These are phyloP conservation scores for Chaetothyriales sp. DNA, from an alignment of 2,329 filamentous ascomycete species.

Conservation along the genomic window DNA sequence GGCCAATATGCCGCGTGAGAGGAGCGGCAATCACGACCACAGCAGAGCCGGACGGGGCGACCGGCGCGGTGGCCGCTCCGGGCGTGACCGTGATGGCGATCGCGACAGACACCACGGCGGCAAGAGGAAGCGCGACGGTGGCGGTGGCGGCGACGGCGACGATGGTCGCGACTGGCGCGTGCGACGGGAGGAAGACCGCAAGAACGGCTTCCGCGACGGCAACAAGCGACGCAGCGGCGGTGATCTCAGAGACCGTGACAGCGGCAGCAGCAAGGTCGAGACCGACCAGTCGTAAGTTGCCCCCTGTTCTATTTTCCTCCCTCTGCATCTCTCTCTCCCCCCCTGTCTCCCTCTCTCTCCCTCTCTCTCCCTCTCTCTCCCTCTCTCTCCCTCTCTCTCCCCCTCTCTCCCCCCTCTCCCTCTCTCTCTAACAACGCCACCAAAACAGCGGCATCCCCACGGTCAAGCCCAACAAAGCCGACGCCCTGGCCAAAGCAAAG, in stretches of 20 bases:
- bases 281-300: constrained; percentile 28
- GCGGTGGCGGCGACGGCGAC: neutral
- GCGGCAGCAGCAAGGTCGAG: constrained; percentile 23
- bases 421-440: neutral
- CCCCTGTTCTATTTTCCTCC: neutral
- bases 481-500: constrained; percentile 18
- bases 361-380: neutral
- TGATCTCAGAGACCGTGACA: constrained; percentile 20
- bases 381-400: no score
- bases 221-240: constrained; percentile 18
- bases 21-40: constrained; percentile 26
- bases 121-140: constrained; percentile 8
- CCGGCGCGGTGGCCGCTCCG: constrained; percentile 7
- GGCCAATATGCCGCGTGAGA: constrained; percentile 38
- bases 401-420: no score
- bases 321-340: no score
- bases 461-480: constrained; percentile 22
- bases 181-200: constrained; percentile 31
- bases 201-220: constrained; percentile 26
- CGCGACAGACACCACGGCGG: constrained; percentile 1
- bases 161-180: constrained; percentile 31
- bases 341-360: no score
- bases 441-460: constrained; percentile 30
- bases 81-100: constrained; percentile 20
- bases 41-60: constrained; percentile 21